Evolutionary conservation across 805 yeast species (phyloP).

Genomic region (Zygotorulaspora chibaensis): DNA sequence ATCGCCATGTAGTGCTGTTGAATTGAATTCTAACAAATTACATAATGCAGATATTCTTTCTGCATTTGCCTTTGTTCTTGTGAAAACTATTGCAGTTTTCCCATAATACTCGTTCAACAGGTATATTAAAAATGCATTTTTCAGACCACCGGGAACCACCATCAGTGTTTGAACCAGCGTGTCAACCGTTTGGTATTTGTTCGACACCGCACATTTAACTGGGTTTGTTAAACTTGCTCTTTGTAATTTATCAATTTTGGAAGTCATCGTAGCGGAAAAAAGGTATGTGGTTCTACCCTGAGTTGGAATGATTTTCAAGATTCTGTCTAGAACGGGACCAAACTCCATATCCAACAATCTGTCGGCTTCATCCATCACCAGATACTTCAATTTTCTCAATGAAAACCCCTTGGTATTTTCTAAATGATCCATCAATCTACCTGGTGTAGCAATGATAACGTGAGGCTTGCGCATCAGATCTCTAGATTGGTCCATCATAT

Average conservation of each 20-base stretch:
- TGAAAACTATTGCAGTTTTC: slow-evolving; percentile 82
- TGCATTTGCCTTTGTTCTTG: slow-evolving; percentile 92
- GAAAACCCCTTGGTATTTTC: slow-evolving; percentile 90
- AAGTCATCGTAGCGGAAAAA: slow-evolving; percentile 96
- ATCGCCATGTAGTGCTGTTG: slow-evolving; percentile 94
- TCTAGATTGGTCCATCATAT: slow-evolving; percentile 94
- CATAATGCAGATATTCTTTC: slow-evolving; percentile 83
- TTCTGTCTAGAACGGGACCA: slow-evolving; percentile 88
- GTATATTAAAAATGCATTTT: slow-evolving; percentile 81
- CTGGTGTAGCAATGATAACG: slow-evolving; percentile 92
- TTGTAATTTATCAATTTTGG: slow-evolving; percentile 89
- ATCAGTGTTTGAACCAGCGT: slow-evolving; percentile 85
- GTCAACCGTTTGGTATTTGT: slow-evolving; percentile 87
- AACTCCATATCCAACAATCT: slow-evolving; percentile 92
- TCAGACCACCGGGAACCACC: slow-evolving; percentile 88
- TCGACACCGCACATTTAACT: slow-evolving; percentile 84
- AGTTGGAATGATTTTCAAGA: slow-evolving; percentile 76
- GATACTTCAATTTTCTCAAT: slow-evolving; percentile 66
- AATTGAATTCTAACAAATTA: slow-evolving; percentile 76
- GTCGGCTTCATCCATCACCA: slow-evolving; percentile 97
- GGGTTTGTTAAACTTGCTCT: slow-evolving; percentile 88
- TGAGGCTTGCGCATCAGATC: slow-evolving; percentile 94
- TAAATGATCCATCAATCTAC: slow-evolving; percentile 87
- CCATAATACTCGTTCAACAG: slow-evolving; percentile 79
- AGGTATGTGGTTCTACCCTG: slow-evolving; percentile 76